Conservation (phyloP, 2,329 filamentous ascomycete species). For the Aspergillus sojae region DNA sequence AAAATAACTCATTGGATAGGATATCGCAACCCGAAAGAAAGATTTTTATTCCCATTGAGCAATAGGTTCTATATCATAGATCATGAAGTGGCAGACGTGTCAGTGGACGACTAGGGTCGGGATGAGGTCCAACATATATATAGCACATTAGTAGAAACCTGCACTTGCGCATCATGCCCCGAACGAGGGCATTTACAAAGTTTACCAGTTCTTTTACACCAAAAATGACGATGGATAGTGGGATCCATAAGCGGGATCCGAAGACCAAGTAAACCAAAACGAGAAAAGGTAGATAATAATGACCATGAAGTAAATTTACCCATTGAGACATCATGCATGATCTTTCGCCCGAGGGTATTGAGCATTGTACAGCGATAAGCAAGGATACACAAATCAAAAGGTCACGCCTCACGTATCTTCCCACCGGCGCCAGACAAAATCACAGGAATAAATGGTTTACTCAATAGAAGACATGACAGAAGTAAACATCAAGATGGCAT, state of each 20-base stretch:
- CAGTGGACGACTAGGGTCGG: background rate
- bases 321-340: slow-evolving; percentile 27
- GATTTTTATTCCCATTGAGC: too few relatives aligned
- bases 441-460: slow-evolving; percentile 21
- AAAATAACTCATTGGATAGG: background rate
- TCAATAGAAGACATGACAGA: slow-evolving; percentile 27
- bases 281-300: background rate
- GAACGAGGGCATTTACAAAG: background rate
- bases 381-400: slow-evolving; percentile 19
- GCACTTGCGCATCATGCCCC: background rate
- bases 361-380: slow-evolving; percentile 38
- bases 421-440: slow-evolving; percentile 28
- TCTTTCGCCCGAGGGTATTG: slow-evolving; percentile 37
- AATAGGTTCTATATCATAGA: too few relatives aligned
- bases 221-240: background rate
- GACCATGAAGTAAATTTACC: slow-evolving; percentile 21
- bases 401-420: slow-evolving; percentile 26
- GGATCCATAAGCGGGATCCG: background rate
- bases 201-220: background rate
- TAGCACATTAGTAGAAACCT: background rate
- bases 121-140: background rate
- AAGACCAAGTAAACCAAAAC: background rate
- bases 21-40: too few relatives aligned
- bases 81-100: too few relatives aligned
- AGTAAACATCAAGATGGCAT: slow-evolving; percentile 20